phyloP scores from a whole-genome alignment of 768 basidiomycete species.

The Dioszegia crocea region DNA sequence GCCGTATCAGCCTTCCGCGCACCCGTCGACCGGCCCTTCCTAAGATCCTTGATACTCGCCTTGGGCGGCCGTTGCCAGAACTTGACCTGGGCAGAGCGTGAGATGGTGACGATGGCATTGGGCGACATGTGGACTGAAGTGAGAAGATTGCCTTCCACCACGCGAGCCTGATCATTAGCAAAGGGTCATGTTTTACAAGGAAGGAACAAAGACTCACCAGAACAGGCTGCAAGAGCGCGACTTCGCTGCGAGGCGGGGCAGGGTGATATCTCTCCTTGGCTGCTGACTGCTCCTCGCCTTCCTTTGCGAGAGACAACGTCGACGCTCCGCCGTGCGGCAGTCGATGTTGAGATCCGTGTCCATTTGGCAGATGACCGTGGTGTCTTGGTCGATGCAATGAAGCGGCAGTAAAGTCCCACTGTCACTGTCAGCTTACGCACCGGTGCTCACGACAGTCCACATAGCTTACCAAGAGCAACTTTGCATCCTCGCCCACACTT shows the following conservation, averaged over 20 bases:
- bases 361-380: constrained; percentile 23
- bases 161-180: constrained; percentile 60
- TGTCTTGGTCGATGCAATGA: constrained; percentile 82
- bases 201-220: constrained; percentile 56
- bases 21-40: neutral
- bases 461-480: constrained; percentile 70
- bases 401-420: constrained; percentile 95
- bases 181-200: neutral
- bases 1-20: constrained; percentile 2
- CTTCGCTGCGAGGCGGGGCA: constrained; percentile 83
- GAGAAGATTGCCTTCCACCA: constrained; percentile 73
- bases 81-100: constrained; percentile 70
- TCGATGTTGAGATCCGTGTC: constrained; percentile 57
- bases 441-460: neutral
- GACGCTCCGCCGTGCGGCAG: constrained; percentile 68
- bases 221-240: constrained; percentile 85
- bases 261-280: constrained; percentile 62
- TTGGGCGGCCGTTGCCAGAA: constrained; percentile 59
- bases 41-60: constrained; percentile 4
- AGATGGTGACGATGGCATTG: constrained; percentile 70
- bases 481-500: constrained; percentile 95
- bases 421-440: too few relatives aligned
- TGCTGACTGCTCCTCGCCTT: constrained; percentile 53
- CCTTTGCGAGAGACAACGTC: constrained; percentile 64
- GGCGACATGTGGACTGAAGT: constrained; percentile 73